These are phyloP conservation scores for Rosa multiflora DNA, from an alignment of 306 rosid genomes.

Conservation along the genomic window DNA sequence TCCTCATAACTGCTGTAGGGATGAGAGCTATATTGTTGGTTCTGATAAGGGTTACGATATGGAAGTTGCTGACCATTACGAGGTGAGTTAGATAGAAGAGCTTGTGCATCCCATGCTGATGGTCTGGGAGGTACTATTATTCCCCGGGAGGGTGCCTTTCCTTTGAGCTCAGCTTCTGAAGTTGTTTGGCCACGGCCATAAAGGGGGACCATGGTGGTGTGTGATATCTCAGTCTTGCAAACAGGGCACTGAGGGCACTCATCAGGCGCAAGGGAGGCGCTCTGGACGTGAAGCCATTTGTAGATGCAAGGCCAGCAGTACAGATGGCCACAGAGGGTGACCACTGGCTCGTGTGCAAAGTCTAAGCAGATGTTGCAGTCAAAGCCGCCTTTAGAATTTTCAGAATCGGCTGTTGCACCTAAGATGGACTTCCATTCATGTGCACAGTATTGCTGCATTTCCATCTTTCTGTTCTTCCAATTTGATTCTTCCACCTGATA, in stretches of 20 bases:
- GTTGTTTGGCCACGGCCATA: slow-evolving; percentile 66
- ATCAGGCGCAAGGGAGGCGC: slow-evolving; percentile 64
- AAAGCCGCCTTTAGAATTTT: slow-evolving; percentile 47
- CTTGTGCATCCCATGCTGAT: slow-evolving; percentile 51
- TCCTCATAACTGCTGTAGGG: slow-evolving; percentile 36
- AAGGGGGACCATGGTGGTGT: slow-evolving; percentile 76
- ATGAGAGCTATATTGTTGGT: slow-evolving; percentile 43
- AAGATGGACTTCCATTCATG: slow-evolving; percentile 53
- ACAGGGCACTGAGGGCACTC: slow-evolving; percentile 94
- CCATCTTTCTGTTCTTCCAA: slow-evolving; percentile 46
- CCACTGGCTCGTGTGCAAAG: slow-evolving; percentile 75
- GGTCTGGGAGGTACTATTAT: slow-evolving; percentile 76
- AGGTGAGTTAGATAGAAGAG: slow-evolving; percentile 36
- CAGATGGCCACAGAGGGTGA: slow-evolving; percentile 92
- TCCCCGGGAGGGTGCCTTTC: slow-evolving; percentile 34
- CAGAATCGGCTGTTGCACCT: slow-evolving; percentile 43
- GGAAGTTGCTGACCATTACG: slow-evolving; percentile 57
- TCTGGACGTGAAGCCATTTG: slow-evolving; percentile 81
- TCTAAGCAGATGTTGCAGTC: slow-evolving; percentile 97
- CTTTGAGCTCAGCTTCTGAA: slow-evolving; percentile 31
- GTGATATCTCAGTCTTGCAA: slow-evolving; percentile 82
- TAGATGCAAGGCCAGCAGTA: slow-evolving; percentile 99
- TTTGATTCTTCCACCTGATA: slow-evolving; percentile 19
- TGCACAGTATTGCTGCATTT: slow-evolving; percentile 48
- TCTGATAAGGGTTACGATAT: slow-evolving; percentile 73